A percentile compares a stretch with the other conserved stretches of the same genome.
Evolutionary conservation across 1,139 yeast species (phyloP).

Genomic region (Nakaseomyces nivariensis): DNA sequence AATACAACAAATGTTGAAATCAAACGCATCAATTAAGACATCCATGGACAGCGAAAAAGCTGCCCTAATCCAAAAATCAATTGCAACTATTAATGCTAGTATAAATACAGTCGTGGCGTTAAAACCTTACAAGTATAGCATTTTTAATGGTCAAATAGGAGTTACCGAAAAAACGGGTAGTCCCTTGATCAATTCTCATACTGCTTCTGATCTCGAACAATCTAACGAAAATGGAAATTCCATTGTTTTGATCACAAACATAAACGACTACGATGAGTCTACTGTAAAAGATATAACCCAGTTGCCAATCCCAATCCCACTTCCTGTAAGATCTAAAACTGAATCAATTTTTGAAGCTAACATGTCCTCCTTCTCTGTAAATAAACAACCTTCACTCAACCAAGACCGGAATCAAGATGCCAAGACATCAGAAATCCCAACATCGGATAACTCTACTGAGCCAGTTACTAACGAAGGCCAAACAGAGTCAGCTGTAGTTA

Average conservation of each 20-base stretch:
- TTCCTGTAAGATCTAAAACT: conserved; percentile 9
- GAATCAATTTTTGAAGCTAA: conserved; percentile 1
- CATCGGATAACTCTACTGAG: neutral
- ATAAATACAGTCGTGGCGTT: conserved; percentile 1
- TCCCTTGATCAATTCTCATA: neutral
- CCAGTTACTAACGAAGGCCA: conserved; percentile 1
- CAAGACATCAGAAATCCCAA: neutral
- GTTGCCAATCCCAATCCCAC: conserved; percentile 26
- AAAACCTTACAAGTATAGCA: conserved; percentile 11
- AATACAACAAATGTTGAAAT: conserved; percentile 4
- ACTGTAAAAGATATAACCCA: conserved; percentile 16
- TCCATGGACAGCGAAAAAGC: neutral
- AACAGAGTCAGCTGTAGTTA: conserved; percentile 5
- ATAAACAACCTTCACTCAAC: neutral
- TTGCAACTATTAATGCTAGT: neutral
- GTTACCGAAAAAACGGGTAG: neutral
- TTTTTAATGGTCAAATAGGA: conserved; percentile 6
- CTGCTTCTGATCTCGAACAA: neutral
- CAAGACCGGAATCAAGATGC: neutral
- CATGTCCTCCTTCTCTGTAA: neutral
- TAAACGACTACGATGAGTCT: conserved; percentile 20
- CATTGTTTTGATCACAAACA: neutral
- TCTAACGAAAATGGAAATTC: neutral
- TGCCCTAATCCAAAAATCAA: conserved; percentile 3
- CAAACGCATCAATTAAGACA: conserved; percentile 3